Conservation (phyloP, 2,329 filamentous ascomycete genomes). For the Parafenestella ontariensis region DNA sequence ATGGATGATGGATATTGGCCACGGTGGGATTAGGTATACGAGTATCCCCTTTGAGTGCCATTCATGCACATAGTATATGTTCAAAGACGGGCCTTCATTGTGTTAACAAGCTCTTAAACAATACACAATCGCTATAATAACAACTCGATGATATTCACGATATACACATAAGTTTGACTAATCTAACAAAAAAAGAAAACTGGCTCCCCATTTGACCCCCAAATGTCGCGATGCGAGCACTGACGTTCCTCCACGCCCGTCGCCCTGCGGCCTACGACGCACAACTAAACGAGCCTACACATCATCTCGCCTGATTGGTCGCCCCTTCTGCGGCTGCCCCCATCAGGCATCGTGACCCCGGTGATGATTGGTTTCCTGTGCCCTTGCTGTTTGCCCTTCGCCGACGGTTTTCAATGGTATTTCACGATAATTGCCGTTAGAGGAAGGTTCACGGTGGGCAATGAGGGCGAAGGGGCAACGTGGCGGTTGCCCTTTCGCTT, state of each 20-base stretch:
- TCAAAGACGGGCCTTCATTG: too few relatives aligned
- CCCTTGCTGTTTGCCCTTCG: background rate
- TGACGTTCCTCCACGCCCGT: background rate
- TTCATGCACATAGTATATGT: background rate
- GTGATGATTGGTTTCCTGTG: background rate
- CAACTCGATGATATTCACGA: too few relatives aligned
- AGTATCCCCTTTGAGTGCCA: background rate
- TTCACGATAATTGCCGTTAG: background rate
- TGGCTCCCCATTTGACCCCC: background rate
- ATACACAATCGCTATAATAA: too few relatives aligned
- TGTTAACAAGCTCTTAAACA: too few relatives aligned
- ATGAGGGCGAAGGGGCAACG: background rate
- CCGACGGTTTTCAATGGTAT: background rate
- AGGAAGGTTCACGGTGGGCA: background rate
- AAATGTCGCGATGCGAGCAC: background rate
- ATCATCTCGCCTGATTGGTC: background rate
- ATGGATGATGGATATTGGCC: slow-evolving; percentile 26
- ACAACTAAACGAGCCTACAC: background rate
- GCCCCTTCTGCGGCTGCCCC: background rate
- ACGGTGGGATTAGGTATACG: slow-evolving; percentile 13
- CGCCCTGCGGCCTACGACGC: background rate
- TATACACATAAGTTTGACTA: background rate
- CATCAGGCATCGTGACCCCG: background rate
- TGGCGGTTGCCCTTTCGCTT: background rate
- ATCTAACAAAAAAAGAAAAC: background rate